Evolutionary conservation across 73 alveolate species (phyloP), one percentile per base, ranked within the genome.

Genomic region (Paramecium caudatum): DNA sequence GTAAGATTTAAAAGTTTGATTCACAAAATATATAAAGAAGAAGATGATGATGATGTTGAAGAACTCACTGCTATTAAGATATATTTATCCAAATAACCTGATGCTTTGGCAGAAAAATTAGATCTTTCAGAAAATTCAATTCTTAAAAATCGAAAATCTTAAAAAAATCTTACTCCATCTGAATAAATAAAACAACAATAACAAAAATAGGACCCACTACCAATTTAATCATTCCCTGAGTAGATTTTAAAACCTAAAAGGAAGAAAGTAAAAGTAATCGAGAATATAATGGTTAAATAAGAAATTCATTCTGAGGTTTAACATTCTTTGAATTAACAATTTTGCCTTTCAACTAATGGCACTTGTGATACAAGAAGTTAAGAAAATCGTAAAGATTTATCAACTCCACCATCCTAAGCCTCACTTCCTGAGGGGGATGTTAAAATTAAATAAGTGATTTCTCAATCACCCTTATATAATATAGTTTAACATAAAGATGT

Each of bases 41-140:
- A 74, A 74, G 88, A 74, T 41, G 88, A 74, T 74, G 88, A 74
- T 43, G 88, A 74, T 0, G 43, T 74, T 41, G 88, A 74, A 74
- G 88, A 74, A 45, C 10, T 74, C 8, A 3, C 23, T 39, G 88
- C 88, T 2, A 74, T 74, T 74, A 37, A 27, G 21, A 21, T 39
- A 19, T 74, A 74, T 43, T 45, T 74, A 39, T 3, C 45, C 30
- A 74, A 74, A 74, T 27, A 74, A 4, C 9, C 7, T 16, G 7
- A 19, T 23, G 46, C 3, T 23, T 41, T 41, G 49, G 49, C 6
- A 41, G 15, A 6, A 41, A 41, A 41, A 41, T 41, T 41, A 41
- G 10, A 10, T 41, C n/a, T n/a, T n/a, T n/a, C n/a, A n/a, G n/a
- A n/a, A n/a, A n/a, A n/a, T n/a, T n/a, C n/a, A n/a, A n/a, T n/a